Evolutionary conservation across 352 stramenopile genomes (phyloP).

Genomic region (Phytophthora litchii): DNA sequence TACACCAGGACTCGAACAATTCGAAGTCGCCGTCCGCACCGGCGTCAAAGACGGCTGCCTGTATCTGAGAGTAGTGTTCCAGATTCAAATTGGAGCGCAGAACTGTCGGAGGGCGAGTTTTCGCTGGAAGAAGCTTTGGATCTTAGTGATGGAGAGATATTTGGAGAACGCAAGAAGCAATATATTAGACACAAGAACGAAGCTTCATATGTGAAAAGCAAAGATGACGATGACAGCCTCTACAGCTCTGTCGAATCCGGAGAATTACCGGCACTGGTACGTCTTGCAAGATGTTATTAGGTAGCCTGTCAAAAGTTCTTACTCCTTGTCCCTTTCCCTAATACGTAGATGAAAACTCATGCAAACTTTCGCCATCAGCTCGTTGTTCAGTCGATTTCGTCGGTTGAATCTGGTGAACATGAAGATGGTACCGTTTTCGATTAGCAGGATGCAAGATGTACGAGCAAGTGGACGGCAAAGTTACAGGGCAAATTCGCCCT

Average conservation of each 20-base stretch:
- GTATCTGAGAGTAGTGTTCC: constrained; percentile 32
- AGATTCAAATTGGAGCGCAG: constrained; percentile 38
- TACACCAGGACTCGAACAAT: background rate
- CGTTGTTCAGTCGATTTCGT: constrained; percentile 27
- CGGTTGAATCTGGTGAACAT: constrained; percentile 39
- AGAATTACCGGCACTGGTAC: constrained; percentile 43
- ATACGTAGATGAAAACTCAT: constrained; percentile 25
- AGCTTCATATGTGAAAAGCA: constrained; percentile 5
- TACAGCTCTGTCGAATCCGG: constrained; percentile 59
- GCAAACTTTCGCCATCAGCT: constrained; percentile 26
- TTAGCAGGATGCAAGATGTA: constrained; percentile 3
- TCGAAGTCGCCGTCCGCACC: constrained; percentile 3
- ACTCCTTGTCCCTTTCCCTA: constrained; percentile 8
- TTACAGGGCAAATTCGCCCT: constrained; percentile 27
- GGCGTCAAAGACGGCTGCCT: constrained; percentile 3
- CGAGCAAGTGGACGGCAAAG: background rate
- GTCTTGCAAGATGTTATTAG: constrained; percentile 8
- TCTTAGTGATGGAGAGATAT: constrained; percentile 76
- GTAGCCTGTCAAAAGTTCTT: background rate
- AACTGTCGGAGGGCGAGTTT: constrained; percentile 56
- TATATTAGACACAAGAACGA: constrained; percentile 38
- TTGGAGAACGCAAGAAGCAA: constrained; percentile 33
- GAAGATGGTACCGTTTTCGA: constrained; percentile 26
- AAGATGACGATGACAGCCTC: constrained; percentile 8
- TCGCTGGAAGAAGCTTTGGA: constrained; percentile 26